Evolutionary conservation across 192 early-diverging fungal species (phyloP).

Genomic region (Helicostylum pulchrum): DNA sequence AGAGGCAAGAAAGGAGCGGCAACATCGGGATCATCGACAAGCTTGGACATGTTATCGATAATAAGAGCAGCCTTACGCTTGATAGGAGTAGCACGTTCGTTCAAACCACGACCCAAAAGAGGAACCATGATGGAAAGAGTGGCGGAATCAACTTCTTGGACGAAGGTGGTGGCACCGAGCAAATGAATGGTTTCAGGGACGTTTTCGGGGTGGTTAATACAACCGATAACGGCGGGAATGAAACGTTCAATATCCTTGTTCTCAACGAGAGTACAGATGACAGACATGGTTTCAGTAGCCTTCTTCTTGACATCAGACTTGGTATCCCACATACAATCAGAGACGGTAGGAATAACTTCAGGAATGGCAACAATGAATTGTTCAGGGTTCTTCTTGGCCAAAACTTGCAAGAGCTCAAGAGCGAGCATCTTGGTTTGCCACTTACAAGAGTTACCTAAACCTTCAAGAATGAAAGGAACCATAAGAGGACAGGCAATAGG

Average conservation of each 20-base stretch:
- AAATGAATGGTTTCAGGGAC: slow-evolving; percentile 75
- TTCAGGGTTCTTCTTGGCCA: slow-evolving; percentile 45
- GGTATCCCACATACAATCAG: slow-evolving; percentile 78
- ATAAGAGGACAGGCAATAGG: slow-evolving; percentile 46
- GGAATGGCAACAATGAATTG: slow-evolving; percentile 50
- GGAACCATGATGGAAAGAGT: slow-evolving; percentile 82
- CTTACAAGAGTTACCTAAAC: slow-evolving; percentile 72
- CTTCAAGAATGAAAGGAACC: slow-evolving; percentile 63
- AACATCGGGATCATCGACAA: slow-evolving; percentile 78
- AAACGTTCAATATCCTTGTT: slow-evolving; percentile 80
- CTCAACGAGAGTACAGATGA: slow-evolving; percentile 66
- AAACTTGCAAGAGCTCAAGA: slow-evolving; percentile 42
- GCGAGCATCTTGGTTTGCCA: slow-evolving; percentile 67
- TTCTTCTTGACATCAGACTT: slow-evolving; percentile 69
- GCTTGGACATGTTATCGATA: slow-evolving; percentile 91
- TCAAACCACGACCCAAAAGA: slow-evolving; percentile 66
- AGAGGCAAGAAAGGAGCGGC: slow-evolving; percentile 78
- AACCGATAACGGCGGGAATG: slow-evolving; percentile 70
- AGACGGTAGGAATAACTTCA: slow-evolving; percentile 69
- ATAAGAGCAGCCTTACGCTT: slow-evolving; percentile 75
- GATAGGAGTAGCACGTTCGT: slow-evolving; percentile 68
- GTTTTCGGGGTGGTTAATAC: slow-evolving; percentile 75
- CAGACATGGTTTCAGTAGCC: slow-evolving; percentile 63
- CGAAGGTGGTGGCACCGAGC: slow-evolving; percentile 78
- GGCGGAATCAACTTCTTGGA: slow-evolving; percentile 70